Evolutionary conservation across 305 asterid genomes (phyloP).

Genomic region (Lippia alba): DNA sequence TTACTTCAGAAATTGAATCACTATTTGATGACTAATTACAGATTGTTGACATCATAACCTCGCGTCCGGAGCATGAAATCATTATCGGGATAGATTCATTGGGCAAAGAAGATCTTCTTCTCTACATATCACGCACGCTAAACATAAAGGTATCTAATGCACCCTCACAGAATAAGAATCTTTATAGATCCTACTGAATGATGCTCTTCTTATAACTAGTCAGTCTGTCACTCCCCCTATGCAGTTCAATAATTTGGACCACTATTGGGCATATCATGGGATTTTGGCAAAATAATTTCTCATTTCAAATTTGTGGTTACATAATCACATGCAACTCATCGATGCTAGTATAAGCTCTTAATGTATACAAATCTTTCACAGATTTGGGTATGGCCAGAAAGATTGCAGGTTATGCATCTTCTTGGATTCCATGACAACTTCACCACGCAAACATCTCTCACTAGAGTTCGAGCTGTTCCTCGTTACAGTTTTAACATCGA

Average conservation of each 20-base stretch:
- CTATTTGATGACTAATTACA: slow-evolving; percentile 39
- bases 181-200: too few relatives aligned
- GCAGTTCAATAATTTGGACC: too few relatives aligned
- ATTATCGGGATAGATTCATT: slow-evolving; percentile 76
- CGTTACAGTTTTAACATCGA: slow-evolving; percentile 85
- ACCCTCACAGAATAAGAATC: background rate
- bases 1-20: slow-evolving; percentile 28
- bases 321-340: too few relatives aligned
- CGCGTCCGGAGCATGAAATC: slow-evolving; percentile 81
- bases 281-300: too few relatives aligned
- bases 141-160: slow-evolving; percentile 61
- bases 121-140: slow-evolving; percentile 60
- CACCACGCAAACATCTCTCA: slow-evolving; percentile 77
- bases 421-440: slow-evolving; percentile 69
- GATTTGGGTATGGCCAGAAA: slow-evolving; percentile 98
- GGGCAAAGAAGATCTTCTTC: slow-evolving; percentile 93
- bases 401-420: slow-evolving; percentile 81
- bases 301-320: too few relatives aligned
- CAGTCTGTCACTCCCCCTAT: too few relatives aligned
- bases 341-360: too few relatives aligned
- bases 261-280: too few relatives aligned
- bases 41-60: slow-evolving; percentile 72
- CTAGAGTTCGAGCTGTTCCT: slow-evolving; percentile 91
- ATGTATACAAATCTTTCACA: slow-evolving; percentile 26
- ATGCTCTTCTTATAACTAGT: too few relatives aligned